Evolutionary conservation across 345 rosid genomes (phyloP), one percentile per base, ranked within the genome.

Genomic region (Melastoma malabathricum): DNA sequence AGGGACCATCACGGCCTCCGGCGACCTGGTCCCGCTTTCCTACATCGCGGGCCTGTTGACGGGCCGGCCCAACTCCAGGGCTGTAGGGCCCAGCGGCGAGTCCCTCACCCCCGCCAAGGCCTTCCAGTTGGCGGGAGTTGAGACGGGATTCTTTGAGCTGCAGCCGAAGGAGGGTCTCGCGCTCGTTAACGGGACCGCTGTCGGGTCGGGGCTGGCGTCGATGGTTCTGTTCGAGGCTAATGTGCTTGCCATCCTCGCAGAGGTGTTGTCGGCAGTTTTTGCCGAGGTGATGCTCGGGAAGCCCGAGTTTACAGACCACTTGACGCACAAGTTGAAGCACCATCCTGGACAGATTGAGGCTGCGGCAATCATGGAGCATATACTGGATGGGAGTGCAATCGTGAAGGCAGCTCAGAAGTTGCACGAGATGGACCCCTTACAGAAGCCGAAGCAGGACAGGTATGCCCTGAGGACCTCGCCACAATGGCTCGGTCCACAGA

Each of bases 261-360:
- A 79, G 64, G 64, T 84, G 57, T 19, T 79, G 6, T 81, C 94
- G 0, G 86, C 89, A 0, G 56, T 79, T 41, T 84, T 84, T 46
- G 84, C 82, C 0, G 94, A 84, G 58, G 86, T 75, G 47, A 84
- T 84, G 94, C 71, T 66, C 16, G 94, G 94, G 3, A 84, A 81
- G 56, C 86, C 82, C 1, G 89, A 84, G 55, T 81, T 84, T 46
- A 84, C 94, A 0, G 89, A 84, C 59, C 84, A 81, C 29, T 57
- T 84, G 47, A 84, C 89, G 3, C 86, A 79, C 48, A 63, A 81
- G 27, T 23, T 84, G 60, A 84, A 84, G 58, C 94, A 84, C 58
- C 94, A 84, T 49, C 89, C 89, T 0, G 86, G 86, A 0, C 94
- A 84, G 19, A 84, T 84, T 47, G 94, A 84, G 67, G 86, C 86